Base-by-base conservation (phyloP, 2,329 filamentous ascomycete genomes). In the Cercospora berteroae region DNA sequence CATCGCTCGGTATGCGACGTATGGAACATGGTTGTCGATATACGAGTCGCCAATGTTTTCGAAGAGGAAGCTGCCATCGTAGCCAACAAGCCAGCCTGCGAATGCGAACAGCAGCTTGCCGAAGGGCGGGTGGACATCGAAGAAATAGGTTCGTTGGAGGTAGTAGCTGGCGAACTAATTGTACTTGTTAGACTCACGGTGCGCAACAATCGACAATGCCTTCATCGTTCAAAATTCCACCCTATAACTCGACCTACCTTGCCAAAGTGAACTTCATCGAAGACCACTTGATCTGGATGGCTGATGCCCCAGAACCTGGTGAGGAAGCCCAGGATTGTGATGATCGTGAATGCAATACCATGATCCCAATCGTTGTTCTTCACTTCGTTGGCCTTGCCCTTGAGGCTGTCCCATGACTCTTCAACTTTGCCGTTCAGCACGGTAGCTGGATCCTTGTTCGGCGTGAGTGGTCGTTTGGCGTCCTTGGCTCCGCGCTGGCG, bases 21-120 rank as follows among this genome's bases (percentile, higher is more conserved):
- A 99, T 42, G 95, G 95, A 50, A 99, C 94, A 79, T 96, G 95
- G 85, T 99, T 97, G 68, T 89, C 87, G 75, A 98, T 92, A 84
- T 99, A 99, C 18, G 94, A 98, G 80, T 98, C 95, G 77, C 95
- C 95, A 80, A 99, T 99, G 83, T 98, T 99, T 75, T 99, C 95
- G 81, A 99, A 99, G 78, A 97, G 89, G 83, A 98, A 99, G 78
- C 94, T 89, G 74, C 95, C 95, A 82, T 98, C 92, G 80, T 96
- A 99, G 77, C 95, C 95, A 63, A 98, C 92, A 64, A 98, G 87
- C 95, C 95, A 99, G 79, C 95, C 95, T 82, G 97, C 93, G 72
- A 97, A 88, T 73, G 94, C 95, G 79, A 98, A 98, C 60, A 99
- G 89, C 68, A 99, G 93, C 85, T 99, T 99, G 81, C 92, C 95